Base-by-base conservation (phyloP, 108 stramenopile genomes). In the Nannochloropsis gaditana region DNA sequence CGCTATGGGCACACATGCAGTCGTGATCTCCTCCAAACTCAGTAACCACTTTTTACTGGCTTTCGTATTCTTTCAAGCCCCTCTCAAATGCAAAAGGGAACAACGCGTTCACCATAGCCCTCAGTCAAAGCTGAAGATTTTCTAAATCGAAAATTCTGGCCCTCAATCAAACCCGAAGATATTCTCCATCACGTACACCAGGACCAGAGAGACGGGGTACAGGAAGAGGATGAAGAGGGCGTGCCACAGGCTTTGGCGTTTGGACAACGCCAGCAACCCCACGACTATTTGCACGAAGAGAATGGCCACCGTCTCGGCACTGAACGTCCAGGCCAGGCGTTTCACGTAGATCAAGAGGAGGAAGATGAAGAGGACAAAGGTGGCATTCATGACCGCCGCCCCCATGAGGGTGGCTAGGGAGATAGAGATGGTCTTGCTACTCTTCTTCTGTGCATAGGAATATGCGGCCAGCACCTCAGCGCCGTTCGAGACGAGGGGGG, bases 361-460 rank as follows among this genome's bases (percentile, higher is more conserved):
- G 89, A 99, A 97, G 82, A 97, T 94, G 4, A 93, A 95, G 45
- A 99, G 92, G 82, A 94, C 95, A 84, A 98, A 97, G 5, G 98
- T 99, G 89, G 97, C 97, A 92, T 97, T 99, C 97, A 97, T 97
- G 81, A 92, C 94, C 9, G 96, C 97, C n/a, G 98, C 98, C 41
- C 98, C 98, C 85, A 82, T 80, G 59, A 88, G 81, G 9, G 88
- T 82, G 3, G 95, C 91, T 79, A 97, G 88, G 9, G 95, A 92
- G 80, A 99, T 95, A 5, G 96, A 93, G 82, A 99, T 96, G 43
- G 95, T 95, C 88, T 95, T 96, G 45, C 91, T 83, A 42, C 96
- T 97, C 90, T 96, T 97, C 92, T 97, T 97, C 9, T 91, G 85
- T 8, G 96, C 95, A 90, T 96, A 99, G 50, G 94, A 95, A 87